Conservation (phyloP, 1,284 basidiomycete species). For the Fomes fomentarius region DNA sequence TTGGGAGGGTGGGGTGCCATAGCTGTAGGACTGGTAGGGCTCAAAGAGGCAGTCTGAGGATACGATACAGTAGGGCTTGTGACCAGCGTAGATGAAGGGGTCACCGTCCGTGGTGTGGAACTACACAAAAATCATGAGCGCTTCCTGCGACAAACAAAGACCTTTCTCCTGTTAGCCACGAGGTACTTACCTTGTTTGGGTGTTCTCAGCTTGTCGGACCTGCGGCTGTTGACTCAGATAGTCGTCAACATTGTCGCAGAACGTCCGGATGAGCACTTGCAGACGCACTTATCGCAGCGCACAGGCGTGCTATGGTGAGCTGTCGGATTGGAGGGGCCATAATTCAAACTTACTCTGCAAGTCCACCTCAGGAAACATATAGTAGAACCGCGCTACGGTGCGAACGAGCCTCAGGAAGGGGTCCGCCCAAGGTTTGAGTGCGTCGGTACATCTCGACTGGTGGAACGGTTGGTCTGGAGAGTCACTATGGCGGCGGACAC, state of each 20-base stretch:
- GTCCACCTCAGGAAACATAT: conserved; percentile 18
- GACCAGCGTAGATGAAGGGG: too few relatives aligned
- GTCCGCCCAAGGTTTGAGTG: conserved; percentile 18
- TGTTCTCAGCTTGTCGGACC: not conserved
- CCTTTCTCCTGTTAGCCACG: not conserved
- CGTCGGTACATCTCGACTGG: conserved; percentile 9
- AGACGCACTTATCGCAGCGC: conserved; percentile 21
- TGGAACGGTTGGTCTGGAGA: conserved; percentile 10
- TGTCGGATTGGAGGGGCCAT: not conserved
- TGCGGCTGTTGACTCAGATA: conserved; percentile 12
- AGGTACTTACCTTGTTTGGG: not conserved
- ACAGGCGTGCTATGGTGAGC: too few relatives aligned
- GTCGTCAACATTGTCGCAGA: conserved; percentile 13
- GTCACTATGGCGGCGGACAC: conserved; percentile 16
- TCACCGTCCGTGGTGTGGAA: too few relatives aligned
- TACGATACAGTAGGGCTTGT: too few relatives aligned
- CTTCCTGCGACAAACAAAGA: too few relatives aligned
- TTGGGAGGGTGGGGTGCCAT: not conserved
- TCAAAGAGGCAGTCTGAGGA: not conserved
- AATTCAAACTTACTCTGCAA: conserved; percentile 26
- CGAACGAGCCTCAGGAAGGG: conserved; percentile 21
- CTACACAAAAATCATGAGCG: too few relatives aligned
- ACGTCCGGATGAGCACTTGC: conserved; percentile 8
- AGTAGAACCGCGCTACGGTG: conserved; percentile 20
- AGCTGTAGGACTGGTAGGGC: not conserved